Base-by-base conservation (phyloP, 2,329 filamentous ascomycete genomes). In the Microsporum ferrugineum region DNA sequence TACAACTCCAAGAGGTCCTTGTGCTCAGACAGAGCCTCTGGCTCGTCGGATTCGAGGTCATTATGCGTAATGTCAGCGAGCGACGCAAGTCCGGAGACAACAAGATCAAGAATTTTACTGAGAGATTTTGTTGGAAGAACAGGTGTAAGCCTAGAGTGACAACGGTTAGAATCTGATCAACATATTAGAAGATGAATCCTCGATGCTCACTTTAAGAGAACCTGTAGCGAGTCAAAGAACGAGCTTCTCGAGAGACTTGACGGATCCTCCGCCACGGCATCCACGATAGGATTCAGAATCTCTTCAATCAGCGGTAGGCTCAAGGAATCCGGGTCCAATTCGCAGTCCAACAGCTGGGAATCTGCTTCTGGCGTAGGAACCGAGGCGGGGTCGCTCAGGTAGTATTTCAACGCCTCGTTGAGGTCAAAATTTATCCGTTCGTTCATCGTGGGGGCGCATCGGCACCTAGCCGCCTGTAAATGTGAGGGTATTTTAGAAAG, bases 391-490 rank as follows among this genome's bases (percentile, higher is more conserved):
- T 97, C 92, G 76, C 90, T 95, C 83, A 96, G 89, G 77, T 96
- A 99, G 73, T 89, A 84, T 80, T 96, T 96, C 75, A 97, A 87
- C 66, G 91, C 90, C 79, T 96, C 88, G 74, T 96, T 96, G 76
- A 99, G 89, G 75, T 97, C 89, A 78, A 99, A 99, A 71, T 87
- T 83, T 72, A 91, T 83, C 65, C 76, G 77, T 66, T 79, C 78
- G 68, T 81, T 81, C 78, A 88, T 88, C 70, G 80, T 87, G 85
- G 62, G 58, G 34, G 56, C 23, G 58, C 55, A 53, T 38, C 45
- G 49, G n/a, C 49, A 53, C 33, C 49, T 17, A 53, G 27, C 7
- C 14, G 1, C 12, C n/a, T 5, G 23, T 3, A 27, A 14, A 27
- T 27, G 14, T 17, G 14, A 2, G 43, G 17, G 5, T 6, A 14